Evolutionary conservation across 768 basidiomycete species (phyloP).

Genomic region (Tulasnella sp.): DNA sequence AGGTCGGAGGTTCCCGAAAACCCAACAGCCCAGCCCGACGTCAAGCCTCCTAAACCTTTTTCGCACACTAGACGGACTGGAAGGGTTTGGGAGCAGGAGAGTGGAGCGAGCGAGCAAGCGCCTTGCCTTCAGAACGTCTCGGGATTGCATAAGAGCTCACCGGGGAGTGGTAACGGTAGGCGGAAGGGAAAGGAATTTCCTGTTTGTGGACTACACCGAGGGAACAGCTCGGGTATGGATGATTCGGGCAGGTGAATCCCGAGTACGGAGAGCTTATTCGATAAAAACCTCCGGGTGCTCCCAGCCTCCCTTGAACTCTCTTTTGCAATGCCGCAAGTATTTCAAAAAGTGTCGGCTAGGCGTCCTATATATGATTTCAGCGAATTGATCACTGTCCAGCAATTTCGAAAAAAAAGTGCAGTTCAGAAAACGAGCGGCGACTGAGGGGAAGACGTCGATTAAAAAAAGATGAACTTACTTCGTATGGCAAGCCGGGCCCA

Average conservation of each 20-base stretch:
- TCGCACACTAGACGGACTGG: background rate
- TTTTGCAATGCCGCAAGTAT: too few relatives aligned
- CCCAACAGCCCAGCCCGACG: background rate
- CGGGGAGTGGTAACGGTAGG: background rate
- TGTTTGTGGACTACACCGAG: background rate
- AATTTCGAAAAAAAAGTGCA: background rate
- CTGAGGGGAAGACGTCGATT: background rate
- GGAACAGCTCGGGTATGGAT: background rate
- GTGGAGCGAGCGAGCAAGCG: too few relatives aligned
- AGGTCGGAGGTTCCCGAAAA: background rate
- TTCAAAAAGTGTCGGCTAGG: too few relatives aligned
- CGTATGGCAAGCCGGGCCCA: background rate
- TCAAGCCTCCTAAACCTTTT: background rate
- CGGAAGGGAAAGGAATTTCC: background rate
- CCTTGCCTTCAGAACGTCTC: too few relatives aligned
- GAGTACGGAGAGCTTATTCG: too few relatives aligned
- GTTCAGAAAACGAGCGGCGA: background rate
- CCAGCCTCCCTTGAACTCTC: too few relatives aligned
- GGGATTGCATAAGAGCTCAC: background rate
- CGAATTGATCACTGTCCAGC: too few relatives aligned
- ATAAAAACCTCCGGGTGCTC: too few relatives aligned
- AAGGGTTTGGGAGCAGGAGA: background rate
- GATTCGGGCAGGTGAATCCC: background rate
- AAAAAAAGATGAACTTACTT: background rate
- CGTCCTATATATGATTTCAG: too few relatives aligned